Evolutionary conservation across 2,329 filamentous ascomycete species (phyloP).

Genomic region (Sporothrix dimorphospora): DNA sequence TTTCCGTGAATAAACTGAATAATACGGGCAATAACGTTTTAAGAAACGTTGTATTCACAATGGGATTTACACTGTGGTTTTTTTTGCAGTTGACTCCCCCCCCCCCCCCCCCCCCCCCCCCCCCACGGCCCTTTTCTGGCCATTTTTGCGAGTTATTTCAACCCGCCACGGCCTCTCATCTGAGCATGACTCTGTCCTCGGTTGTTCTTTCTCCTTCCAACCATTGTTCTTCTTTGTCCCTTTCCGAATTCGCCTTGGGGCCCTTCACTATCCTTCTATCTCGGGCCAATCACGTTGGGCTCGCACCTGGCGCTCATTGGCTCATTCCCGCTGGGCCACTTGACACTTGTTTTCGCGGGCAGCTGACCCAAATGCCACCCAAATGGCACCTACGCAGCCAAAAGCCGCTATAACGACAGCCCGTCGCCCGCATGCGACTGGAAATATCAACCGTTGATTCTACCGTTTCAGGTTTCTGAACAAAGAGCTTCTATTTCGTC

Average conservation of each 20-base stretch:
- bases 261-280: constrained; percentile 10
- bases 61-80: too few relatives aligned
- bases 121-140: background rate
- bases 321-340: background rate
- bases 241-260: constrained; percentile 7
- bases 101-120: too few relatives aligned
- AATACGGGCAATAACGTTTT: too few relatives aligned
- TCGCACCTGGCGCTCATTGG: constrained; percentile 29
- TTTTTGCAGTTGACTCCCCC: too few relatives aligned
- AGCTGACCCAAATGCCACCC: background rate
- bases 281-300: constrained; percentile 32
- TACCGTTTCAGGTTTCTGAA: background rate
- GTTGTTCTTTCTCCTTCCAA: constrained; percentile 13
- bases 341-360: background rate
- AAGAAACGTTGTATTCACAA: too few relatives aligned
- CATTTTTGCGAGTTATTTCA: background rate
- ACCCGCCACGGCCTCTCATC: background rate
- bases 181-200: background rate
- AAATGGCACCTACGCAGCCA: too few relatives aligned
- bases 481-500: constrained; percentile 15
- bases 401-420: too few relatives aligned
- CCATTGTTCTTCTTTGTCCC: constrained; percentile 1
- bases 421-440: background rate
- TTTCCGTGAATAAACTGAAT: too few relatives aligned
- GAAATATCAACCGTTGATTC: background rate